Evolutionary conservation across 768 basidiomycete species (phyloP).

Genomic region (Terana coerulea): DNA sequence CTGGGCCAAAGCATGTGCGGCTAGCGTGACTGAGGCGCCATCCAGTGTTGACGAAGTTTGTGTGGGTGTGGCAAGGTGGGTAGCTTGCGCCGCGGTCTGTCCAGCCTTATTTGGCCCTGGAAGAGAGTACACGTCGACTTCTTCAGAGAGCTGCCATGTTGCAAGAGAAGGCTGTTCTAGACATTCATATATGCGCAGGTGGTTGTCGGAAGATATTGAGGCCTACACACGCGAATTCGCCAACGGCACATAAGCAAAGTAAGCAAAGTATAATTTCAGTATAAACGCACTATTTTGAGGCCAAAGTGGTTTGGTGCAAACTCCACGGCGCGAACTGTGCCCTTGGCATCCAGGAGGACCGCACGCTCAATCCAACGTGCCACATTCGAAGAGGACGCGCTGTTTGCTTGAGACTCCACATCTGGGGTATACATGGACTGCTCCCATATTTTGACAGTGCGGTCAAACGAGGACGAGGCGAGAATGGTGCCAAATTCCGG

Average conservation of each 20-base stretch:
- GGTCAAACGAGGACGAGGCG: conserved; percentile 85
- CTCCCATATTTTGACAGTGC: conserved; percentile 93
- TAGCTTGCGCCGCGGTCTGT: conserved; percentile 45
- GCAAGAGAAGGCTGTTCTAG: conserved; percentile 67
- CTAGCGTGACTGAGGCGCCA: conserved; percentile 48
- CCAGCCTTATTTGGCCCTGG: conserved; percentile 39
- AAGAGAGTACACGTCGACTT: conserved; percentile 67
- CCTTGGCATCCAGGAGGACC: conserved; percentile 77
- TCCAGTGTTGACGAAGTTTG: conserved; percentile 52
- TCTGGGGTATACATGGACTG: conserved; percentile 38
- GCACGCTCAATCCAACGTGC: conserved; percentile 73
- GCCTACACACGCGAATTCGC: conserved; percentile 48
- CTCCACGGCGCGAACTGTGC: conserved; percentile 80
- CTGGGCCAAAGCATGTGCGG: conserved; percentile 64
- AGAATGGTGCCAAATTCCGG: conserved; percentile 88
- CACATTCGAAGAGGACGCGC: conserved; percentile 18
- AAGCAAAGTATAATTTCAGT: neutral
- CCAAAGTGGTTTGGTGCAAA: conserved; percentile 89
- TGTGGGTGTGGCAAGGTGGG: conserved; percentile 68
- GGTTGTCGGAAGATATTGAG: conserved; percentile 82
- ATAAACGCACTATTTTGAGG: conserved; percentile 68
- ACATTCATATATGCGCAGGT: conserved; percentile 88
- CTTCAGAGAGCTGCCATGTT: conserved; percentile 74
- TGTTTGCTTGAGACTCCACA: conserved; percentile 23
- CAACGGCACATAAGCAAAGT: neutral